Evolutionary conservation across 2,329 filamentous ascomycete species (phyloP).

Genomic region (Camptophora hylomeconis): DNA sequence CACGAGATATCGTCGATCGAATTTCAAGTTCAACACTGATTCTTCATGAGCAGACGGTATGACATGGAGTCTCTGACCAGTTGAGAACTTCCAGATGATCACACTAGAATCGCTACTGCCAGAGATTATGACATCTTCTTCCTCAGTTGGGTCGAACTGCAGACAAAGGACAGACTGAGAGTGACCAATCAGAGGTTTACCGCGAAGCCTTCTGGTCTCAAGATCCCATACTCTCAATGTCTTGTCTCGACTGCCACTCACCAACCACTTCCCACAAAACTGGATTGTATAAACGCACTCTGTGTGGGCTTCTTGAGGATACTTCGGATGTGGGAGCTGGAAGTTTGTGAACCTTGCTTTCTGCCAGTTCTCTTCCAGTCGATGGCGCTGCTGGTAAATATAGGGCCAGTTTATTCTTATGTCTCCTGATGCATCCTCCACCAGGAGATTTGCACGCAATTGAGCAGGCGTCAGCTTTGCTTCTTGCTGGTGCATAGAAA

Average conservation of each 20-base stretch:
- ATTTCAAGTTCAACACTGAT: slow-evolving; percentile 85
- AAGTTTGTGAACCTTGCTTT: slow-evolving; percentile 72
- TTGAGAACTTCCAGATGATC: slow-evolving; percentile 88
- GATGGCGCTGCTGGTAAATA: slow-evolving; percentile 74
- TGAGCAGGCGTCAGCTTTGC: slow-evolving; percentile 2
- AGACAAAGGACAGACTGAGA: slow-evolving; percentile 80
- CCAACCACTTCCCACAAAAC: slow-evolving; percentile 70
- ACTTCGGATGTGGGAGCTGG: slow-evolving; percentile 72
- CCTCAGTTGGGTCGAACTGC: slow-evolving; percentile 79
- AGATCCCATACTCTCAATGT: slow-evolving; percentile 86
- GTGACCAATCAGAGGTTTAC: slow-evolving; percentile 64
- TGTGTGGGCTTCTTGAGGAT: slow-evolving; percentile 68
- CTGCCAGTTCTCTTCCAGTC: slow-evolving; percentile 85
- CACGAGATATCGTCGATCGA: slow-evolving; percentile 80
- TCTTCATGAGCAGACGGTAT: slow-evolving; percentile 69
- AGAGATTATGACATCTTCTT: slow-evolving; percentile 86
- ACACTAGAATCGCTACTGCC: slow-evolving; percentile 87
- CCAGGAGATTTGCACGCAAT: background rate
- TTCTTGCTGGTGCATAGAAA: background rate
- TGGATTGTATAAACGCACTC: slow-evolving; percentile 96
- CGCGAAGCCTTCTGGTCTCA: slow-evolving; percentile 62
- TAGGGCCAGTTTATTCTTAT: slow-evolving; percentile 78
- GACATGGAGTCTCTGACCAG: slow-evolving; percentile 66
- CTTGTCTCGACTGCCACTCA: slow-evolving; percentile 83
- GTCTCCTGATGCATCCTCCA: slow-evolving; percentile 22